Conservation (phyloP, 768 basidiomycete species). For the Suillus alpinus region DNA sequence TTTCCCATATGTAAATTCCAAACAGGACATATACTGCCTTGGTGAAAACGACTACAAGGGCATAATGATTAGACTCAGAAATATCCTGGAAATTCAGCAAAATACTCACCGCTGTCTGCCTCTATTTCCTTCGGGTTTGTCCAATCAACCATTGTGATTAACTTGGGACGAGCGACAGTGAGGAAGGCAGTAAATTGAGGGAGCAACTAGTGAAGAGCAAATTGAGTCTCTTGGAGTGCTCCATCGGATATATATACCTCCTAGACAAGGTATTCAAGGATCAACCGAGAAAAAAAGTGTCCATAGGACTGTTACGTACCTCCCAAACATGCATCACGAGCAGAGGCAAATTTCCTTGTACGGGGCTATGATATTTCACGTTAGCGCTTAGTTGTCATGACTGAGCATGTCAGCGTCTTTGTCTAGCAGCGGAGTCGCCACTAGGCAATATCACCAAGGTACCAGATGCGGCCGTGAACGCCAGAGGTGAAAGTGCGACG, state of each 20-base stretch:
- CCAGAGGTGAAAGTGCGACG: background rate
- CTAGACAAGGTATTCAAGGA: background rate
- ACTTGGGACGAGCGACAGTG: constrained; percentile 9
- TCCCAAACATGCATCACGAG: background rate
- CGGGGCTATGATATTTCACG: background rate
- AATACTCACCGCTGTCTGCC: constrained; percentile 22
- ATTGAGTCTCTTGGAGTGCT: background rate
- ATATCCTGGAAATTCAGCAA: background rate
- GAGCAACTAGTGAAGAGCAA: background rate
- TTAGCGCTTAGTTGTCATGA: background rate
- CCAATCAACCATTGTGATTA: constrained; percentile 24
- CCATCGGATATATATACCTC: background rate
- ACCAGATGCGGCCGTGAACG: background rate
- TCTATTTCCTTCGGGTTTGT: constrained; percentile 19
- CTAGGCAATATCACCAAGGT: background rate
- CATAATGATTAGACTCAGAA: constrained; percentile 5
- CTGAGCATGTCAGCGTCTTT: background rate
- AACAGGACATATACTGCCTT: constrained; percentile 62
- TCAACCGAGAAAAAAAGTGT: background rate
- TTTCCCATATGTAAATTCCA: constrained; percentile 68
- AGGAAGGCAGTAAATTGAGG: background rate
- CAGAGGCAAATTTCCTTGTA: background rate
- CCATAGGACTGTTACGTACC: background rate
- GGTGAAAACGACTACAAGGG: constrained; percentile 48
- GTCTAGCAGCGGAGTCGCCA: background rate